These are phyloP conservation scores for Sphenostylis stenocarpa DNA, from an alignment of 306 rosid genomes.

Conservation along the genomic window DNA sequence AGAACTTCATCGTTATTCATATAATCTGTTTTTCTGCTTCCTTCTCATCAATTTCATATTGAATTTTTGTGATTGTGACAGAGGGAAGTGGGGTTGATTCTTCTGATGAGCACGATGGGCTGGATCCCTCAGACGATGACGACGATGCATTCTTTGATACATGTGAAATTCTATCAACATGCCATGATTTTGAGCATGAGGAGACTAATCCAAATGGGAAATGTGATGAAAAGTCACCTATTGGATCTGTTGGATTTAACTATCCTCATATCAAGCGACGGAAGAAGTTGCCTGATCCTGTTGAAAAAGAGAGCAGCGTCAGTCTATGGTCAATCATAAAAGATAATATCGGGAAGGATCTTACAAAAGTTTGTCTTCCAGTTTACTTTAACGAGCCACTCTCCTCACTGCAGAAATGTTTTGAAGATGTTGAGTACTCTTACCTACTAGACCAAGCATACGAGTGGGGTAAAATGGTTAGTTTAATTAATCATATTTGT, in stretches of 20 bases:
- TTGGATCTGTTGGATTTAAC: conserved; percentile 53
- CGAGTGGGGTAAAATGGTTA: conserved; percentile 86
- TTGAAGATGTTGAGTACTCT: conserved; percentile 86
- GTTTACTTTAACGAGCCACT: conserved; percentile 94
- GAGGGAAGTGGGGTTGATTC: conserved; percentile 85
- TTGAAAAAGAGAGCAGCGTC: conserved; percentile 78
- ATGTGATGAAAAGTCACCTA: conserved; percentile 44
- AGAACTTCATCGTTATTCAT: no score
- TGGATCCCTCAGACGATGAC: conserved; percentile 73
- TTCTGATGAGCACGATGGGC: conserved; percentile 72
- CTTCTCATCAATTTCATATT: not conserved
- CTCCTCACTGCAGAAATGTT: conserved; percentile 86
- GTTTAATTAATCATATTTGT: conserved; percentile 9
- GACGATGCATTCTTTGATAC: conserved; percentile 80
- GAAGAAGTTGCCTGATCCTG: conserved; percentile 83
- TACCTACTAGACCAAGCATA: conserved; percentile 78
- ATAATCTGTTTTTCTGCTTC: no score
- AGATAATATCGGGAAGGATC: conserved; percentile 92
- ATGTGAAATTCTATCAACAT: conserved; percentile 65
- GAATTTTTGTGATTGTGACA: conserved; percentile 24
- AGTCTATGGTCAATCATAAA: conserved; percentile 96
- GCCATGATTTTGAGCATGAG: conserved; percentile 56
- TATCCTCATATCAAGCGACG: conserved; percentile 65
- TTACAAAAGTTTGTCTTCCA: conserved; percentile 88
- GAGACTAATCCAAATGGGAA: conserved; percentile 44